Evolutionary conservation across 2,329 filamentous ascomycete species (phyloP).

Genomic region (Clonostachys rosea): DNA sequence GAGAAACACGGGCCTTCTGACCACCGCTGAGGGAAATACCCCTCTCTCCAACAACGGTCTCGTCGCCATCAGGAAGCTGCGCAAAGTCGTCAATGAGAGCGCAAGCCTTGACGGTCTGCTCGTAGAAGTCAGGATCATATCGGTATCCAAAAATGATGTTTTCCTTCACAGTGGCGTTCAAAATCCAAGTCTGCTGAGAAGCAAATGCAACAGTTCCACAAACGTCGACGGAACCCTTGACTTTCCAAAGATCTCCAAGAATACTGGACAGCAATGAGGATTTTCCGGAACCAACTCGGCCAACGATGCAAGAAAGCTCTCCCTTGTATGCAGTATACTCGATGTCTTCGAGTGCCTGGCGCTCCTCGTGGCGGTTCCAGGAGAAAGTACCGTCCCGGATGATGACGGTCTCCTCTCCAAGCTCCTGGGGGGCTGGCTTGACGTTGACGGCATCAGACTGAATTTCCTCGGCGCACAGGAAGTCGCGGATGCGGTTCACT

Average conservation of each 20-base stretch:
- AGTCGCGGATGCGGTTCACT: constrained; percentile 77
- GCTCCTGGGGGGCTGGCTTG: constrained; percentile 65
- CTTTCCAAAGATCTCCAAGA: constrained; percentile 88
- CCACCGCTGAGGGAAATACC: constrained; percentile 95
- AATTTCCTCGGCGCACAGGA: constrained; percentile 83
- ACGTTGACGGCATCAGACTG: constrained; percentile 76
- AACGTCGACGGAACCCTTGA: constrained; percentile 76
- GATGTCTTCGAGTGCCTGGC: constrained; percentile 72
- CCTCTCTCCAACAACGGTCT: constrained; percentile 93
- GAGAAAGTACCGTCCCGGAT: constrained; percentile 87
- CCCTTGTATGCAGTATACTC: constrained; percentile 88
- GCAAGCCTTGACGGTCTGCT: constrained; percentile 86
- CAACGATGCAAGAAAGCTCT: constrained; percentile 88
- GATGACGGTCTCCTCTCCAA: constrained; percentile 80
- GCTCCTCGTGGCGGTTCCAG: constrained; percentile 81
- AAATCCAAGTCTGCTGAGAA: constrained; percentile 90
- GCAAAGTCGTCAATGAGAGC: constrained; percentile 87
- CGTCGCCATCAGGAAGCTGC: constrained; percentile 89
- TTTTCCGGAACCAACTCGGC: constrained; percentile 91
- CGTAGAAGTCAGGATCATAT: constrained; percentile 91
- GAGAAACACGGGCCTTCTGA: constrained; percentile 88
- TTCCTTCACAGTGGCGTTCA: constrained; percentile 95
- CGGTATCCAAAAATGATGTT: constrained; percentile 96
- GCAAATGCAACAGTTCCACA: constrained; percentile 86
- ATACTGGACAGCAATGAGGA: constrained; percentile 87